Evolutionary conservation across 305 asterid genomes (phyloP).

Genomic region (Solanum hybrid): DNA sequence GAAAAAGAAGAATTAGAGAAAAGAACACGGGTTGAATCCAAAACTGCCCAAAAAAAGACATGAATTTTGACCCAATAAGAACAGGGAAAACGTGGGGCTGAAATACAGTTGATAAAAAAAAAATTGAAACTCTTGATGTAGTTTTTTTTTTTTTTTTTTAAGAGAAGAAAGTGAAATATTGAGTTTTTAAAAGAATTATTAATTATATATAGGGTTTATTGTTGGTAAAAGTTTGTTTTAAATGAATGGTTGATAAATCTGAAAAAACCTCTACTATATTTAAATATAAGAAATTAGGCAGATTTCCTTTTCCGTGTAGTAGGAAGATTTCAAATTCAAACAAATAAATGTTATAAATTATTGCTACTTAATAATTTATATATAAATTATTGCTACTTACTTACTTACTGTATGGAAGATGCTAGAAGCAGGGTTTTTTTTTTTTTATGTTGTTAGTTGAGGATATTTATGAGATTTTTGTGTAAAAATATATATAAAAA

Average conservation of each 20-base stretch:
- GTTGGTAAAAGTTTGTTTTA: neutral
- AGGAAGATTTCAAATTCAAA: neutral
- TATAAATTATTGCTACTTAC: neutral
- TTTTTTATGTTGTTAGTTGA: neutral
- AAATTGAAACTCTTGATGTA: neutral
- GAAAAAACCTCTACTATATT: neutral
- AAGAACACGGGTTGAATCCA: neutral
- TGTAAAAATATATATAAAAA: too few relatives aligned
- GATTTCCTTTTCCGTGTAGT: neutral
- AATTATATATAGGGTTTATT: neutral
- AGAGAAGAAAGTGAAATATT: neutral
- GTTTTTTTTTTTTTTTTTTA: too few relatives aligned
- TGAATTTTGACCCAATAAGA: neutral
- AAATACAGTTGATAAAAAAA: neutral
- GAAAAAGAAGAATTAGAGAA: neutral
- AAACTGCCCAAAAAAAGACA: neutral
- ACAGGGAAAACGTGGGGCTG: neutral
- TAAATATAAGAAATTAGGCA: neutral
- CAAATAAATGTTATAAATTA: neutral
- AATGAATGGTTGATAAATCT: neutral
- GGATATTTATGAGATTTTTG: neutral
- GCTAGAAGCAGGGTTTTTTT: neutral
- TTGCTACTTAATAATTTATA: neutral
- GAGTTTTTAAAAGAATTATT: neutral
- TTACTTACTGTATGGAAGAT: neutral